Conservation (phyloP, 495 filamentous ascomycete species). For the Penicillium paxilli region DNA sequence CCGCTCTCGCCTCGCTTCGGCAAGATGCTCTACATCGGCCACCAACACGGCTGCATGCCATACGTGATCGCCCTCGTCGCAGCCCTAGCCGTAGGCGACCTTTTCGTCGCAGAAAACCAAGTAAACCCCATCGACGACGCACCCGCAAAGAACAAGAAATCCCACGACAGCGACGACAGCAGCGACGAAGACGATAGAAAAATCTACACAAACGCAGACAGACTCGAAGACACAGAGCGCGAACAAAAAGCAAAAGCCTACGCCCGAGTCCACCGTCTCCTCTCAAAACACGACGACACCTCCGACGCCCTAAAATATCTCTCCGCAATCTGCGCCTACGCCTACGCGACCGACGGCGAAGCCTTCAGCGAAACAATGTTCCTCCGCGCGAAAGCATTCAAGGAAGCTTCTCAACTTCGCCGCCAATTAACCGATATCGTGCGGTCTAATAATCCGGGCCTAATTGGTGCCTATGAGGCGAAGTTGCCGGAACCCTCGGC, state of each 20-base stretch:
- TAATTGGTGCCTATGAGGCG: constrained; percentile 57
- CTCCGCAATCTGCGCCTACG: constrained; percentile 78
- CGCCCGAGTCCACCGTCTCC: constrained; percentile 71
- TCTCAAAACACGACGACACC: constrained; percentile 77
- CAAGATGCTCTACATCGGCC: constrained; percentile 84
- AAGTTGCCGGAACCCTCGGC: constrained; percentile 68
- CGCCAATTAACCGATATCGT: constrained; percentile 80
- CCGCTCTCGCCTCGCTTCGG: constrained; percentile 88
- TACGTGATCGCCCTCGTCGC: constrained; percentile 90
- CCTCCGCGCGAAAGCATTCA: constrained; percentile 78
- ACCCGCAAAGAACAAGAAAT: constrained; percentile 1
- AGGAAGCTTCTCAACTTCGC: constrained; percentile 81
- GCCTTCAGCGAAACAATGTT: constrained; percentile 80
- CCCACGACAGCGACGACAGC: constrained; percentile 38
- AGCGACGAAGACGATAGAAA: constrained; percentile 22
- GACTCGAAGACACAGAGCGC: constrained; percentile 65
- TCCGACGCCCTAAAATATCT: constrained; percentile 91
- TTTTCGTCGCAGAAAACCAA: constrained; percentile 86
- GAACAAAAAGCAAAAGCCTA: constrained; percentile 67
- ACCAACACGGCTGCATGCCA: constrained; percentile 77
- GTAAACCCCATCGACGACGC: constrained; percentile 52
- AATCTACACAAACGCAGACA: constrained; percentile 64
- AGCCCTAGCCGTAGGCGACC: constrained; percentile 79
- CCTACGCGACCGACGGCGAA: constrained; percentile 68
- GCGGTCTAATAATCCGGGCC: constrained; percentile 67